Conservation (phyloP, 129 eudicot genomes). For the Artemisia argyi region DNA sequence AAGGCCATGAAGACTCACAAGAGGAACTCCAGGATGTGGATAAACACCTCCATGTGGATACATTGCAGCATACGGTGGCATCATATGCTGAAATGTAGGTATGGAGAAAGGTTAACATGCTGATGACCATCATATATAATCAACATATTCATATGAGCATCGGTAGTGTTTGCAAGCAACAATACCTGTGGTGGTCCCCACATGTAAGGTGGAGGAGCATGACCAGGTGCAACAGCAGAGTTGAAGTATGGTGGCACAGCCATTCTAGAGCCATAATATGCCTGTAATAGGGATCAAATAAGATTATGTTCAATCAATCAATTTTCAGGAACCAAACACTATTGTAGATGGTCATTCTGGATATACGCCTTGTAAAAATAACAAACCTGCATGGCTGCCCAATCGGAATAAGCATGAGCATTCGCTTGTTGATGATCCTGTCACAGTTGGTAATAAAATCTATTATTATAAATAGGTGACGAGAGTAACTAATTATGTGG, state of each 20-base stretch:
- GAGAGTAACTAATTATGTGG: neutral
- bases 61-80: constrained; percentile 94
- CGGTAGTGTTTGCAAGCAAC: neutral
- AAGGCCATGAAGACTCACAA: constrained; percentile 52
- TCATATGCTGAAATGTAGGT: constrained; percentile 63
- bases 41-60: constrained; percentile 92
- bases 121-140: neutral
- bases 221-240: constrained; percentile 81
- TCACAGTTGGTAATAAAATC: constrained; percentile 5
- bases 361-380: neutral
- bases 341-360: neutral
- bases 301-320: neutral
- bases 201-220: constrained; percentile 85
- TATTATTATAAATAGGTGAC: neutral
- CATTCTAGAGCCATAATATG: constrained; percentile 91
- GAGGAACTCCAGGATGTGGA: constrained; percentile 87
- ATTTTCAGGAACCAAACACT: neutral
- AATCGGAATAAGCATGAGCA: constrained; percentile 83
- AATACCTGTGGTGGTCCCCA: constrained; percentile 99
- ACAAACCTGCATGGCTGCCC: constrained; percentile 96
- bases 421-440: constrained; percentile 67
- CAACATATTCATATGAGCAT: neutral
- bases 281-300: constrained; percentile 42
- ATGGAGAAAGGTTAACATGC: constrained; percentile 14
- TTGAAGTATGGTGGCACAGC: constrained; percentile 76